Conservation (phyloP, 2,329 filamentous ascomycete genomes). For the Colletotrichum caudatum region DNA sequence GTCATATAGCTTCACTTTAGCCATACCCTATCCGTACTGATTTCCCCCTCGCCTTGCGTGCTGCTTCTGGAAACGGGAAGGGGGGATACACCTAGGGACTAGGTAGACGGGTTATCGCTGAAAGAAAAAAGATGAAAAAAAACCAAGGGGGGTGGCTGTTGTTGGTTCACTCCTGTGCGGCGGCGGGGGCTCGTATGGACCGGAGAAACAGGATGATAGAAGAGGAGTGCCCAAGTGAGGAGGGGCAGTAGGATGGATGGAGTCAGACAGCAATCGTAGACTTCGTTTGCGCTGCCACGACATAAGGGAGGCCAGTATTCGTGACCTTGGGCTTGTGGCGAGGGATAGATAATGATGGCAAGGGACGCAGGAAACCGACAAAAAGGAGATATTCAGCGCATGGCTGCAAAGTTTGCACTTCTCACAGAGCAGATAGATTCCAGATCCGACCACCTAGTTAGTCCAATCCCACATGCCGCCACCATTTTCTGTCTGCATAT, state of each 20-base stretch:
- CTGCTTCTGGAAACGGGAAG: background rate
- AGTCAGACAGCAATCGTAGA: background rate
- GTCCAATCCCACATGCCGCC: constrained; percentile 4
- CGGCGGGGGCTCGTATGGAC: constrained; percentile 14
- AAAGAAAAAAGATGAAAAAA: background rate
- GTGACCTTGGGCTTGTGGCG: constrained; percentile 1
- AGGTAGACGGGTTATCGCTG: background rate
- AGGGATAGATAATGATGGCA: background rate
- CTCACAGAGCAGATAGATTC: background rate
- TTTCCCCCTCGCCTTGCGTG: background rate
- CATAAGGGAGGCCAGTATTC: background rate
- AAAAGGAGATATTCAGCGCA: background rate
- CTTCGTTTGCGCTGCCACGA: background rate
- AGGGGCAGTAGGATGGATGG: background rate
- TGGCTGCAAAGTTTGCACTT: background rate
- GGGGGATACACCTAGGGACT: background rate
- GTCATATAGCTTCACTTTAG: background rate
- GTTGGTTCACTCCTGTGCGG: constrained; percentile 32
- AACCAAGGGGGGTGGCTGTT: background rate
- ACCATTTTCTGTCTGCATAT: constrained; percentile 13
- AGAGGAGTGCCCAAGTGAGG: background rate
- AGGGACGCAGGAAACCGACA: constrained; percentile 29
- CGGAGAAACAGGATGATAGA: constrained; percentile 8
- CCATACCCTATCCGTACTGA: background rate
- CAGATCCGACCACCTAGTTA: background rate